A percentile compares a stretch with the other conserved stretches of the same genome.
phyloP scores from a whole-genome alignment of 495 filamentous ascomycete species.

The Daldinia vernicosa region DNA sequence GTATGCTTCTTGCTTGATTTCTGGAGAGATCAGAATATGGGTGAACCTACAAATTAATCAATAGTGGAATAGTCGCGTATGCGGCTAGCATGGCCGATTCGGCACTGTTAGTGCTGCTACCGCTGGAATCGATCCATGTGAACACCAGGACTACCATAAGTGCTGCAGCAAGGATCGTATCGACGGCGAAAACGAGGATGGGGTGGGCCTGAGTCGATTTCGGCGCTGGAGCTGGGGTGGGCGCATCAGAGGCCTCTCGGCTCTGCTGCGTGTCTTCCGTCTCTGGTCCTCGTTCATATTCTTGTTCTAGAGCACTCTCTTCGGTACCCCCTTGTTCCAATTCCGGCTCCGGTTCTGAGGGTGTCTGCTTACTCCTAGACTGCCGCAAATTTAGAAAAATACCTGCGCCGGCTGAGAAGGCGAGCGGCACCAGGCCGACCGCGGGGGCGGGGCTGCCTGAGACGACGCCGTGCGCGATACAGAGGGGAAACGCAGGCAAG shows the following conservation, averaged over 20 bases:
- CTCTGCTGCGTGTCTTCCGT: conserved; percentile 1
- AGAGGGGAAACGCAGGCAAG: conserved; percentile 63
- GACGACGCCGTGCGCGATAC: conserved; percentile 52
- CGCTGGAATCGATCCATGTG: conserved; percentile 48
- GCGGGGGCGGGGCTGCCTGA: conserved; percentile 49
- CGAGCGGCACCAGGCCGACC: conserved; percentile 52
- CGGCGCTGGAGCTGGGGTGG: conserved; percentile 5
- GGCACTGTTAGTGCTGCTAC: conserved; percentile 23
- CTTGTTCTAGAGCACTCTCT: conserved; percentile 12
- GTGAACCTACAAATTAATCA: conserved; percentile 51
- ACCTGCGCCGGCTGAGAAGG: conserved; percentile 46
- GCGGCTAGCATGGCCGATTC: conserved; percentile 52
- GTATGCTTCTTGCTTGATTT: neutral
- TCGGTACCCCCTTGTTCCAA: conserved; percentile 29
- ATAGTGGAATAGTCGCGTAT: conserved; percentile 52
- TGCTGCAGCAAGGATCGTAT: conserved; percentile 47
- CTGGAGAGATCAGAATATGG: neutral
- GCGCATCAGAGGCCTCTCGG: conserved; percentile 5
- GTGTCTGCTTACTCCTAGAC: conserved; percentile 11
- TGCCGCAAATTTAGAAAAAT: conserved; percentile 44
- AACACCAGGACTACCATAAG: conserved; percentile 53
- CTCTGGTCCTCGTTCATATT: conserved; percentile 21
- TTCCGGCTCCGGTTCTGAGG: conserved; percentile 16
- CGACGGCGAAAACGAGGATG: conserved; percentile 51
- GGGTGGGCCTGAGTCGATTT: conserved; percentile 38